These are phyloP conservation scores for Chrysochromulina parva DNA, from an alignment of 78 protist species.

Conservation along the genomic window DNA sequence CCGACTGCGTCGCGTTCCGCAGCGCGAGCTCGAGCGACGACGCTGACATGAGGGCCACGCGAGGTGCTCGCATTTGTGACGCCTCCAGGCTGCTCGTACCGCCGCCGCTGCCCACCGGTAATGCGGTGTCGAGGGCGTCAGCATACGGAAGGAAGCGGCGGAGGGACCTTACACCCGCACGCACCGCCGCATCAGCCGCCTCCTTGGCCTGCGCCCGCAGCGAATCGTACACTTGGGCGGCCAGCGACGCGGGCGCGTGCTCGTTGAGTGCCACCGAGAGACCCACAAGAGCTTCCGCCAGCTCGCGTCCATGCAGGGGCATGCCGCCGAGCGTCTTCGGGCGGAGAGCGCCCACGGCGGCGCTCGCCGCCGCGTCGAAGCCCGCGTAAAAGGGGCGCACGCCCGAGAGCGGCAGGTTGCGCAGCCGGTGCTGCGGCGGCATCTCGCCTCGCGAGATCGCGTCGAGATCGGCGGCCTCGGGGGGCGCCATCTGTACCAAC, in stretches of 20 bases:
- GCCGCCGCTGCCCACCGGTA: neutral
- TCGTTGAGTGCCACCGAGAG: too few species aligned
- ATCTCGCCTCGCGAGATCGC: neutral
- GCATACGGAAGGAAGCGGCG: neutral
- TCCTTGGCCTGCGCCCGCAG: neutral
- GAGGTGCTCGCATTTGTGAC: too few species aligned
- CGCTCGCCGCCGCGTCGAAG: neutral
- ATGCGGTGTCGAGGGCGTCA: neutral
- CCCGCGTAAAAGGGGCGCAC: neutral
- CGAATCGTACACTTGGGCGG: too few species aligned
- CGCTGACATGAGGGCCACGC: neutral
- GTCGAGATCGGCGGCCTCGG: neutral
- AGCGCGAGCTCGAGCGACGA: neutral
- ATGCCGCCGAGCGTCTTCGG: neutral
- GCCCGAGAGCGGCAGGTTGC: neutral
- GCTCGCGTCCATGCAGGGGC: too few species aligned
- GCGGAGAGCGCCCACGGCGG: neutral
- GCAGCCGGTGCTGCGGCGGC: too few species aligned
- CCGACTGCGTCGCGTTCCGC: neutral
- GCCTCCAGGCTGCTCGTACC: too few species aligned
- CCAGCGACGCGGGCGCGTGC: too few species aligned
- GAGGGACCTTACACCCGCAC: neutral
- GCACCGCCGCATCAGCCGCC: neutral
- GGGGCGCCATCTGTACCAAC: neutral
- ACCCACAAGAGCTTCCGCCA: too few species aligned